These are phyloP conservation scores for Colletotrichum coccodes DNA, from an alignment of 2,329 filamentous ascomycete genomes.

Conservation along the genomic window DNA sequence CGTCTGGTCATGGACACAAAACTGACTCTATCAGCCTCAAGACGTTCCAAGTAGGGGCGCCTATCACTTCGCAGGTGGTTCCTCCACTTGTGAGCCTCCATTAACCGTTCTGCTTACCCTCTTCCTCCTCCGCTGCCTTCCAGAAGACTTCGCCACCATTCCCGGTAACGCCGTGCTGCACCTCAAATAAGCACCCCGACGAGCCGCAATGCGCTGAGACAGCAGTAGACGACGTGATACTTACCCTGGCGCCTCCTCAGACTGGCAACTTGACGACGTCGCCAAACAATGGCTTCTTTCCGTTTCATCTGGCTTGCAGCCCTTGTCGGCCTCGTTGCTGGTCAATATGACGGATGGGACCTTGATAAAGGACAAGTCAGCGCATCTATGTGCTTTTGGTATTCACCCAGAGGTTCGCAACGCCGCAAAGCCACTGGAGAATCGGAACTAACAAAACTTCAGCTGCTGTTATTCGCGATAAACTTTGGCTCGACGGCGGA, in stretches of 20 bases:
- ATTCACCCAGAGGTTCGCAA: slow-evolving; percentile 52
- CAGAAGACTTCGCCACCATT: neutral
- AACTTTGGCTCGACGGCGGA: slow-evolving; percentile 74
- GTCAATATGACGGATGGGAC: slow-evolving; percentile 60
- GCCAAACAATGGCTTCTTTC: neutral
- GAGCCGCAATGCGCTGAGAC: slow-evolving; percentile 16
- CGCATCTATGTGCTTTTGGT: slow-evolving; percentile 70
- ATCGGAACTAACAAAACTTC: neutral
- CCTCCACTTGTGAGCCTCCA: neutral
- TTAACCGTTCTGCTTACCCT: neutral
- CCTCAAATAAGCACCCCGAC: slow-evolving; percentile 1
- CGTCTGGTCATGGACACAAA: neutral
- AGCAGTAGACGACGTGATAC: neutral
- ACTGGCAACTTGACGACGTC: neutral
- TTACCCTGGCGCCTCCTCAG: neutral
- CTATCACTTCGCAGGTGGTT: neutral
- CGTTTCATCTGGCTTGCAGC: slow-evolving; percentile 39
- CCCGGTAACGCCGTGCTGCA: neutral
- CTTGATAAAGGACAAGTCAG: slow-evolving; percentile 58
- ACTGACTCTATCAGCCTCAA: neutral
- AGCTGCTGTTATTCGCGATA: slow-evolving; percentile 70
- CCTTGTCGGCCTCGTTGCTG: slow-evolving; percentile 42
- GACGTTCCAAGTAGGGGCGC: neutral
- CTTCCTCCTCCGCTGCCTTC: neutral
- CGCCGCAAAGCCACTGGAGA: neutral